Evolutionary conservation across 495 filamentous ascomycete genomes (phyloP).

Genomic region (Melanomma pulvis-pyrius): DNA sequence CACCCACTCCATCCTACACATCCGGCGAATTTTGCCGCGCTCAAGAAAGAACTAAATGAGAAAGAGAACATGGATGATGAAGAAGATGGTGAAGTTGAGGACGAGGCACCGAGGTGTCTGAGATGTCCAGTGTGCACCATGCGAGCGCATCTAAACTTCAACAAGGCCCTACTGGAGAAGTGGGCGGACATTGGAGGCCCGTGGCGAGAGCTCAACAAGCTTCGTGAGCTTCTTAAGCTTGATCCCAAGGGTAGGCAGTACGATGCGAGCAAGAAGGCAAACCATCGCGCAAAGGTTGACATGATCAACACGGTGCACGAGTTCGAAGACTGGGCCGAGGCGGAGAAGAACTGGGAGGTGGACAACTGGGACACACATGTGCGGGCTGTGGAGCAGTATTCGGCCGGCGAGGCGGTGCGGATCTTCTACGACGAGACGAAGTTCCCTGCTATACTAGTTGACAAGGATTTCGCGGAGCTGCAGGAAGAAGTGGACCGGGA

Average conservation of each 20-base stretch:
- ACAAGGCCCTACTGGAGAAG: neutral
- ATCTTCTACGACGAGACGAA: neutral
- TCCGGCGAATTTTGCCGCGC: neutral
- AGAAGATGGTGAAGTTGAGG: neutral
- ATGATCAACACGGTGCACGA: neutral
- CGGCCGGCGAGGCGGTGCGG: neutral
- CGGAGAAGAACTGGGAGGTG: neutral
- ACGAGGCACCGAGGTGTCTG: neutral
- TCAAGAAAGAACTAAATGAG: neutral
- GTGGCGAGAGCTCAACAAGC: neutral
- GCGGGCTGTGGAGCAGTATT: neutral
- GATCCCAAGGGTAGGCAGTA: neutral
- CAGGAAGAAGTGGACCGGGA: neutral
- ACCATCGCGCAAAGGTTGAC: neutral
- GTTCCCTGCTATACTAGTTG: neutral
- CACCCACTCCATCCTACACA: conserved; percentile 18
- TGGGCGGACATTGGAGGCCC: conserved; percentile 3
- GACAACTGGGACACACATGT: neutral
- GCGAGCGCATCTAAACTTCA: neutral
- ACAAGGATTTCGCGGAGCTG: neutral
- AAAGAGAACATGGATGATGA: neutral
- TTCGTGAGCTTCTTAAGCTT: too few relatives aligned
- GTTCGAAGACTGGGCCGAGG: neutral
- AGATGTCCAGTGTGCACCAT: conserved; percentile 12
- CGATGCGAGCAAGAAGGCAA: neutral